These are phyloP conservation scores for Irpex lacteus DNA, from an alignment of 1,284 basidiomycete genomes.

Conservation along the genomic window DNA sequence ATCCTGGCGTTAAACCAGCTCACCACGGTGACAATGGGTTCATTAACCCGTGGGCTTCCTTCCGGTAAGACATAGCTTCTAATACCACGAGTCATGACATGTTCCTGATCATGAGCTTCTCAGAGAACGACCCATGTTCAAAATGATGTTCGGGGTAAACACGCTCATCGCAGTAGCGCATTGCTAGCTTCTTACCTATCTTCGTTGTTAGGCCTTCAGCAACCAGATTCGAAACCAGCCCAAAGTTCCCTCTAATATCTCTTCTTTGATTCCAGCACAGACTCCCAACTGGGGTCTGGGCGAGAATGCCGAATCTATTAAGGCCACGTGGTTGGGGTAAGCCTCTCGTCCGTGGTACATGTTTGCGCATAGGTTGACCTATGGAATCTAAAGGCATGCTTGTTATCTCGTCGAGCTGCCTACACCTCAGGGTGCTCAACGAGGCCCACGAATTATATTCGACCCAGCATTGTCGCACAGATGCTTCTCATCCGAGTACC, in stretches of 20 bases:
- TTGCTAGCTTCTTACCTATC: not conserved
- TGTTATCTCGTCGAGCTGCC: conserved; percentile 72
- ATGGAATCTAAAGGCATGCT: conserved; percentile 44
- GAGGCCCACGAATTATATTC: conserved; percentile 66
- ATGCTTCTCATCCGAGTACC: conserved; percentile 52
- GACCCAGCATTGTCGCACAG: conserved; percentile 70
- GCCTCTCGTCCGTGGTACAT: not conserved
- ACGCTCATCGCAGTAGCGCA: not conserved
- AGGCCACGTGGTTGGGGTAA: conserved; percentile 66
- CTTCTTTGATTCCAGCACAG: conserved; percentile 21
- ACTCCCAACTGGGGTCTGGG: conserved; percentile 26
- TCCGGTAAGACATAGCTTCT: conserved; percentile 15
- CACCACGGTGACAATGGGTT: conserved; percentile 27
- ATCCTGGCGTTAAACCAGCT: conserved; percentile 15
- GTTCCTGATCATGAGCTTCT: not conserved
- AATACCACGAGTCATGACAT: not conserved
- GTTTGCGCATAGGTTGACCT: not conserved
- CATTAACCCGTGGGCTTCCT: conserved; percentile 30
- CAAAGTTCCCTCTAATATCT: conserved; percentile 19
- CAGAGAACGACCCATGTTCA: not conserved
- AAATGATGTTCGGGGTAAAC: not conserved
- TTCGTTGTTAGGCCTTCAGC: not conserved
- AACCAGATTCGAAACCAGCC: conserved; percentile 4
- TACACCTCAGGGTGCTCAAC: conserved; percentile 30
- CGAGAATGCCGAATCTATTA: conserved; percentile 33